Evolutionary conservation across 106 monocot genomes (phyloP).

Genomic region (Dendrobium officinale): DNA sequence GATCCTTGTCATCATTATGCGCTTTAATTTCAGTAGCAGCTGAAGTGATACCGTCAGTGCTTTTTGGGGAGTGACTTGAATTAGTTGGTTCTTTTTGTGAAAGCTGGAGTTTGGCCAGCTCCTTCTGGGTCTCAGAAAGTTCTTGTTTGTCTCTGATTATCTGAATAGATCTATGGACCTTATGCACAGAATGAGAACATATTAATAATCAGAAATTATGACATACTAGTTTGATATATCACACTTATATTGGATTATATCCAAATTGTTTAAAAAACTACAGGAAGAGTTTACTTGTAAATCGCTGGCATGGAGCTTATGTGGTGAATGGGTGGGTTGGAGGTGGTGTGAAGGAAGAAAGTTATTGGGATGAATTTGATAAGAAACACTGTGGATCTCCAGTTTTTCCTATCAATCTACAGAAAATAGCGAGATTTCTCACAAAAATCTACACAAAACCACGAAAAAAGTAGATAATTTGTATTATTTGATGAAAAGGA

Average conservation of each 20-base stretch:
- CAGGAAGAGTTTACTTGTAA: neutral
- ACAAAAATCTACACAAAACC: too few species aligned
- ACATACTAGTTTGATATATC: neutral
- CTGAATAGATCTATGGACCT: slow-evolving; percentile 92
- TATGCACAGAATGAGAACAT: neutral
- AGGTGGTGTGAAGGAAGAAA: too few species aligned
- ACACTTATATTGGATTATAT: neutral
- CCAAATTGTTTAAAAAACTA: neutral
- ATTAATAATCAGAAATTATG: neutral
- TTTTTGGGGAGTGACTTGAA: slow-evolving; percentile 16
- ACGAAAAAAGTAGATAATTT: too few species aligned
- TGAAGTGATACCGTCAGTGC: slow-evolving; percentile 22
- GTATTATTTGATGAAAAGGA: too few species aligned
- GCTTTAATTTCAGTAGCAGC: slow-evolving; percentile 37
- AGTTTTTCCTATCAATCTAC: too few species aligned
- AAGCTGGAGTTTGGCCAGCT: slow-evolving; percentile 68
- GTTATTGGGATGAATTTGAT: too few species aligned
- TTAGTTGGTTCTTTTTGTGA: slow-evolving; percentile 43
- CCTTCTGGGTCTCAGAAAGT: slow-evolving; percentile 81
- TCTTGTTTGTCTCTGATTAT: slow-evolving; percentile 93
- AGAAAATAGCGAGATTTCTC: too few species aligned
- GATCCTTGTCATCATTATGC: slow-evolving; percentile 27
- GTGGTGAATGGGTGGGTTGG: too few species aligned
- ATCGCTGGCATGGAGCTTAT: too few species aligned
- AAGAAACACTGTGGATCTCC: too few species aligned